Conservation (phyloP, 768 basidiomycete genomes). For the Rossbeevera mucosa region DNA sequence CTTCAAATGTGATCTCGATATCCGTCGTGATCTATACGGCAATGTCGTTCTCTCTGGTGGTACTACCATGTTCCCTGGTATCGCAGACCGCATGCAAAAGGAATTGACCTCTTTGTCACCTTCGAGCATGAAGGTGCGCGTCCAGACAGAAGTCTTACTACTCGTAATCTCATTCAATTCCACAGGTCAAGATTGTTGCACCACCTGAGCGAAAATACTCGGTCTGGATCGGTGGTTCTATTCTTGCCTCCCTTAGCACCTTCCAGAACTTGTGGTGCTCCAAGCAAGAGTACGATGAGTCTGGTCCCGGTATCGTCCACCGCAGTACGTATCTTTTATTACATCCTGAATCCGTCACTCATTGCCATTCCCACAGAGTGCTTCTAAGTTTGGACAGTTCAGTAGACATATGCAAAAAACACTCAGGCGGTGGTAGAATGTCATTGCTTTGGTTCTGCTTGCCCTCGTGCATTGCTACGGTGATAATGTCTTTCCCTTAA, state of each 20-base stretch:
- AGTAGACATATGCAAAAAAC: conserved; percentile 20
- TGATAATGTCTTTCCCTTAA: conserved; percentile 14
- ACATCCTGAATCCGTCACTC: not conserved
- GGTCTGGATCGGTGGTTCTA: conserved; percentile 91
- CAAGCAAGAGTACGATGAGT: conserved; percentile 90
- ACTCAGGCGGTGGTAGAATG: conserved; percentile 28
- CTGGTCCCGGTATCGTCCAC: conserved; percentile 73
- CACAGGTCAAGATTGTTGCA: conserved; percentile 82
- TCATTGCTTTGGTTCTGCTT: conserved; percentile 13
- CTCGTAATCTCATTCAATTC: not conserved
- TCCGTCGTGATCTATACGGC: conserved; percentile 34
- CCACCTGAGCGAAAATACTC: conserved; percentile 94
- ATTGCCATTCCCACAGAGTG: conserved; percentile 15
- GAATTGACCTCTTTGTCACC: conserved; percentile 78
- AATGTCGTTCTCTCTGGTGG: conserved; percentile 61
- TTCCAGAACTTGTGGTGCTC: conserved; percentile 98
- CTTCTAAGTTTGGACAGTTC: conserved; percentile 20
- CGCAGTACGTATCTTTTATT: conserved; percentile 50
- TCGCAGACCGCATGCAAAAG: conserved; percentile 94
- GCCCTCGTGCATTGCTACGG: conserved; percentile 13
- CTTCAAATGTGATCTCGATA: conserved; percentile 68
- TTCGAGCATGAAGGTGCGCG: conserved; percentile 75
- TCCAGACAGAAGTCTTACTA: not conserved
- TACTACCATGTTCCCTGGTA: conserved; percentile 95
- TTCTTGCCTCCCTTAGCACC: conserved; percentile 83